Evolutionary conservation across 1,139 yeast genomes (phyloP).

Genomic region (Starmera stellimalicola): DNA sequence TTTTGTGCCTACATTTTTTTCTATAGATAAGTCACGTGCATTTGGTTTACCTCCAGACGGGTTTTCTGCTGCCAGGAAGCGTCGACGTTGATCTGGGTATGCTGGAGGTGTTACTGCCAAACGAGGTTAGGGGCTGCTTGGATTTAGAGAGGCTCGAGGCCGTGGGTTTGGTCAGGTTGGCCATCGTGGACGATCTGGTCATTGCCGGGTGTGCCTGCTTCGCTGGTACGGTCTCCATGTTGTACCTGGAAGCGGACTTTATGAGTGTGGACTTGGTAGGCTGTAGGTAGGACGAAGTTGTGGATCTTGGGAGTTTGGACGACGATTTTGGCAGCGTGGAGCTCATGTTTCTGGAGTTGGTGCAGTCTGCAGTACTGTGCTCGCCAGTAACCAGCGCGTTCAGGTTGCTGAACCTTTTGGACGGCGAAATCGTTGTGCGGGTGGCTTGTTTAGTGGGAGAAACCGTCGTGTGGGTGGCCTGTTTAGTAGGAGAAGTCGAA

Average conservation of each 20-base stretch:
- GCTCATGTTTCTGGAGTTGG: too few species aligned
- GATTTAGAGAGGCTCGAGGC: constrained; percentile 2
- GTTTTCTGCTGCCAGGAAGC: constrained; percentile 4
- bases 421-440: constrained; percentile 3
- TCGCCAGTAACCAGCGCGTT: neutral
- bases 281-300: constrained; percentile 11
- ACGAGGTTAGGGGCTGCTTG: too few species aligned
- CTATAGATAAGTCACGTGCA: too few species aligned
- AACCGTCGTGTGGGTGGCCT: constrained; percentile 1
- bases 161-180: constrained; percentile 1
- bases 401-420: neutral
- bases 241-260: neutral
- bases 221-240: neutral
- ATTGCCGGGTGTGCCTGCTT: too few species aligned
- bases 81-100: constrained; percentile 9
- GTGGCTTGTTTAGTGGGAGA: constrained; percentile 6
- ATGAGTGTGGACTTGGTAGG: neutral
- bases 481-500: neutral
- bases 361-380: too few species aligned
- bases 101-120: neutral
- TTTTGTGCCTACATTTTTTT: too few species aligned
- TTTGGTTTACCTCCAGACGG: constrained; percentile 15
- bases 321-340: constrained; percentile 3
- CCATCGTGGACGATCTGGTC: constrained; percentile 1
- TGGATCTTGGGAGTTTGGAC: constrained; percentile 11